Base-by-base conservation (phyloP, 768 basidiomycete species). In the Rhizopogon vesiculosus region DNA sequence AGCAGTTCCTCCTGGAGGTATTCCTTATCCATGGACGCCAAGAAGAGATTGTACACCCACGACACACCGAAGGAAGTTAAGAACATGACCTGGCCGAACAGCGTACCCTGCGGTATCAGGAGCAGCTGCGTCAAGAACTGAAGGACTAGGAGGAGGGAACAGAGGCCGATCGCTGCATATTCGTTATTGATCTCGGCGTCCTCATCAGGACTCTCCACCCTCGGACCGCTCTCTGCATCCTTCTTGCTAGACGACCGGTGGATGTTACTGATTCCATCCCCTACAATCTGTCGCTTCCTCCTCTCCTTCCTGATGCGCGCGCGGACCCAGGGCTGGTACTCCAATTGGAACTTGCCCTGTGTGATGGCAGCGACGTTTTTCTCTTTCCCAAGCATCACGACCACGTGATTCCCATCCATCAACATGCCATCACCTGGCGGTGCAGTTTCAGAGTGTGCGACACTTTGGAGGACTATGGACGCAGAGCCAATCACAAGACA, bases 11-110 rank as follows among this genome's bases (percentile, higher is more conserved):
- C 50, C 15, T 55, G 54, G 15, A 53, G 35, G 22, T 40, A 40
- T 10, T 52, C 49, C 12, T 41, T 53, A 39, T 75, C 72, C 71
- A 76, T 63, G 15, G 57, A 59, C 15, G 64, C 58, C 15, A 66
- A 54, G 48, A 56, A 64, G 9, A 55, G 52, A 43, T 65, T 66
- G 56, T 66, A 64, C 5, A 43, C 40, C 65, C 65, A 66, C 7
- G 65, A 65, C 2, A 55, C 53, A 40, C 53, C 64, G 28, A 66
- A 56, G 16, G 62, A 54, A 5, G 48, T n/a, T 16, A 66, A 52
- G 54, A 66, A 65, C 58, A 66, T 56, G 35, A 62, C 54, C 55
- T 66, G 65, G 2, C 65, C 64, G 25, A 66, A 65, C 5, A 66
- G 58, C 9, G 18, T 50, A 25, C 61, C 57, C 48, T 65, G 64